These are phyloP conservation scores for Lepidium campestre DNA, from an alignment of 441 rosid species.

Conservation along the genomic window DNA sequence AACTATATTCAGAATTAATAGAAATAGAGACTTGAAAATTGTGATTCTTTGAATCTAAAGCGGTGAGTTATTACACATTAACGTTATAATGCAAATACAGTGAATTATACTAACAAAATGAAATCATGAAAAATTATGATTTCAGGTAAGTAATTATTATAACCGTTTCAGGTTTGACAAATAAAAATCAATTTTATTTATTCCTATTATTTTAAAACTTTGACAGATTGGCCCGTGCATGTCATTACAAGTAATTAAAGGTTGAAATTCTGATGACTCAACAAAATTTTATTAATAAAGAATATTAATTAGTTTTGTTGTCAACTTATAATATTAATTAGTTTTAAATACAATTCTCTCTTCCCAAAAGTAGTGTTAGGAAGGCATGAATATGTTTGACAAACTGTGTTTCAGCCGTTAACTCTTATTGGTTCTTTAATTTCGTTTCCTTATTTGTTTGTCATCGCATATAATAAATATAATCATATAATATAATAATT, in stretches of 20 bases:
- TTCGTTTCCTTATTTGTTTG: slow-evolving; percentile 13
- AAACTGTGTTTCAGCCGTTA: slow-evolving; percentile 16
- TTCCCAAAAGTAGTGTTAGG: neutral
- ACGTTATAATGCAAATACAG: neutral
- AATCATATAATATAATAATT: too few relatives aligned
- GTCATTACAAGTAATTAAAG: slow-evolving; percentile 9
- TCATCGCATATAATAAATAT: neutral
- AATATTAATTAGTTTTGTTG: neutral
- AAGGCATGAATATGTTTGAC: slow-evolving; percentile 16
- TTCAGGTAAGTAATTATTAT: neutral
- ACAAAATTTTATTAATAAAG: neutral
- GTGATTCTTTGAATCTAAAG: slow-evolving; percentile 17
- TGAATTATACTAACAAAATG: neutral
- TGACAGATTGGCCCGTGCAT: neutral
- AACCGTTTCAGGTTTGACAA: neutral
- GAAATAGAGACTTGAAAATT: neutral
- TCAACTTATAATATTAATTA: neutral
- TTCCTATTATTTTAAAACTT: neutral
- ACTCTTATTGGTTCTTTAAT: slow-evolving; percentile 8
- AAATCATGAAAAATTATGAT: neutral
- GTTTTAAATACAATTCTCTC: neutral
- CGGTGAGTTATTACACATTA: neutral
- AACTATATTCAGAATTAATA: neutral
- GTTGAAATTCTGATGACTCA: neutral
- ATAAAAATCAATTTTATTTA: neutral